Percentiles rank a stretch among this genome's conserved stretches.
phyloP scores from a whole-genome alignment of 371 early-diverging fungal species.

The Cokeromyces recurvatus region DNA sequence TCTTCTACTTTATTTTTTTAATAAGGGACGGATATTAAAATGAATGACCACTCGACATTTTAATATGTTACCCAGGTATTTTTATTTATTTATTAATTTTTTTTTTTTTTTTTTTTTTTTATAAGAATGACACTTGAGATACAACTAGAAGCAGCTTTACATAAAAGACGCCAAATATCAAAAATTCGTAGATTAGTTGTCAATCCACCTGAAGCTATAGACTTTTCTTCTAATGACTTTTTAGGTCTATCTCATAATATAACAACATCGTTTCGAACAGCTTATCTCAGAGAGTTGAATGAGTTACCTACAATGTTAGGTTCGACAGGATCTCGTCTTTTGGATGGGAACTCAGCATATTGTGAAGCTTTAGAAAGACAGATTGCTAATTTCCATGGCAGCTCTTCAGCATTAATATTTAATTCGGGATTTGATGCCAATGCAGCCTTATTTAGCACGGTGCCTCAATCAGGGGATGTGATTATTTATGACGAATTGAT shows the following conservation, averaged over 20 bases:
- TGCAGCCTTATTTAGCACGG: slow-evolving; percentile 57
- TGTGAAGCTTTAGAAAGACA: slow-evolving; percentile 56
- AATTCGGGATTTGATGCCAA: slow-evolving; percentile 88
- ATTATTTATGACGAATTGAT: slow-evolving; percentile 71
- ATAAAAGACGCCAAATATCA: slow-evolving; percentile 34
- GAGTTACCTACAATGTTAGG: slow-evolving; percentile 48
- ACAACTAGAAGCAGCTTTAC: slow-evolving; percentile 21
- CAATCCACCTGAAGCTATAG: slow-evolving; percentile 38
- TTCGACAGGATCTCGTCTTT: slow-evolving; percentile 74
- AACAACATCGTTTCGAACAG: slow-evolving; percentile 30
- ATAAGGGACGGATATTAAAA: no score
- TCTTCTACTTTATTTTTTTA: no score
- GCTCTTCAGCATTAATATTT: slow-evolving; percentile 65
- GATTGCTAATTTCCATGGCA: slow-evolving; percentile 61
- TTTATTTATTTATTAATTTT: background rate
- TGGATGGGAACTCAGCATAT: slow-evolving; percentile 69
- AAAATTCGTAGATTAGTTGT: slow-evolving; percentile 41
- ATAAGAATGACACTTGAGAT: slow-evolving; percentile 3
- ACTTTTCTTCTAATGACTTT: slow-evolving; percentile 85
- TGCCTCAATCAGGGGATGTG: slow-evolving; percentile 65
- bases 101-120: slow-evolving; percentile 4
- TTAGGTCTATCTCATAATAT: slow-evolving; percentile 67
- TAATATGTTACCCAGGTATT: no score
- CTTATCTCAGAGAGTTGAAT: slow-evolving; percentile 41
- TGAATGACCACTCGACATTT: no score